Evolutionary conservation across 345 rosid genomes (phyloP).

Genomic region (Citrus medica): DNA sequence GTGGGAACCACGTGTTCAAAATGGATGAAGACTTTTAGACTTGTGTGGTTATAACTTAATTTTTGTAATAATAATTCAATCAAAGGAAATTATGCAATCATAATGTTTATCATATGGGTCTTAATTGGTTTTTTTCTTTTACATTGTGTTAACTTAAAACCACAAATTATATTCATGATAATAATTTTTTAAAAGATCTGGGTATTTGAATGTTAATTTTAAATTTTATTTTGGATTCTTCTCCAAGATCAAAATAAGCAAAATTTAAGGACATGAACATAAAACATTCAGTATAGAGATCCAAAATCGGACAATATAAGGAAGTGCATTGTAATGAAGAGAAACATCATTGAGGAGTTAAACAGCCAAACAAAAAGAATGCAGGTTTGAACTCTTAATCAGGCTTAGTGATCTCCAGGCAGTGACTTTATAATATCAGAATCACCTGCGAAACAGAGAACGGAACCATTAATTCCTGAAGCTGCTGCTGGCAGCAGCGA

Average conservation of each 20-base stretch:
- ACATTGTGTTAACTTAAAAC: no score
- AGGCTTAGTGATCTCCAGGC: constrained; percentile 46
- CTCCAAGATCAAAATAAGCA: background rate
- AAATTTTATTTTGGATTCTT: no score
- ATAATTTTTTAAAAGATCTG: no score
- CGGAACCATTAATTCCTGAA: background rate
- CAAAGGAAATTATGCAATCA: no score
- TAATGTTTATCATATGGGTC: background rate
- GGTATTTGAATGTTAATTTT: no score
- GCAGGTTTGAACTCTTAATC: background rate
- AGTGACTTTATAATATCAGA: constrained; percentile 73
- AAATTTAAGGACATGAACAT: background rate
- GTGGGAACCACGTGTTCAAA: constrained; percentile 59
- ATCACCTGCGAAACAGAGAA: constrained; percentile 38
- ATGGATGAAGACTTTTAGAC: constrained; percentile 74
- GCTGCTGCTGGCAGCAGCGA: background rate
- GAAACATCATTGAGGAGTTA: no score
- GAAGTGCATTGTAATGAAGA: background rate
- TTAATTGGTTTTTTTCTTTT: no score
- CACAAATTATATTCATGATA: no score
- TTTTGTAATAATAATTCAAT: no score
- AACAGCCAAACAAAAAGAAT: background rate
- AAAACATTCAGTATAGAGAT: background rate
- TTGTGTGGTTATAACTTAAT: no score
- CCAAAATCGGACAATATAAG: background rate